A percentile compares a stretch with the other conserved stretches of the same genome.
These are phyloP conservation scores for Colletotrichum tofieldiae DNA, from an alignment of 2,329 filamentous ascomycete species.

Conservation along the genomic window DNA sequence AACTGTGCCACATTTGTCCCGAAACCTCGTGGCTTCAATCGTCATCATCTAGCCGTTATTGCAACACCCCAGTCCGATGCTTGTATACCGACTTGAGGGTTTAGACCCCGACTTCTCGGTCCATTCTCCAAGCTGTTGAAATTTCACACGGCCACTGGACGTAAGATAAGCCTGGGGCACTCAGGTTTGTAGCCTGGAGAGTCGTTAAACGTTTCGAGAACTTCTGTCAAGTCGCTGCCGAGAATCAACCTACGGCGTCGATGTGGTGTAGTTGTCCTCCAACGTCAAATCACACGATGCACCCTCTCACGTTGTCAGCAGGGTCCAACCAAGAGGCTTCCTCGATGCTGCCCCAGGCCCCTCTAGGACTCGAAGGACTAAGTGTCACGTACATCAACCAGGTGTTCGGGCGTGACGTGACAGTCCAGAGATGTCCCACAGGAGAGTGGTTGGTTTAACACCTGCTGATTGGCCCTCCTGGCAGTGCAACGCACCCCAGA, in stretches of 20 bases:
- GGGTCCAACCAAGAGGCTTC: neutral
- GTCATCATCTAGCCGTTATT: neutral
- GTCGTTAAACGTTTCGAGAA: neutral
- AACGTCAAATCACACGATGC: neutral
- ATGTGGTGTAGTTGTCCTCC: neutral
- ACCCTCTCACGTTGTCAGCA: neutral
- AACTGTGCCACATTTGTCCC: neutral
- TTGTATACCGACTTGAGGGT: neutral
- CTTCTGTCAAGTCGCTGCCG: neutral
- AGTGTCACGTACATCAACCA: conserved; percentile 3
- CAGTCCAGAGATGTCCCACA: neutral
- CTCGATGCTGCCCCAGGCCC: neutral
- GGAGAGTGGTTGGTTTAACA: conserved; percentile 21
- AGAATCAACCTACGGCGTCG: neutral
- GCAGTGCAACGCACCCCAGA: conserved; percentile 28
- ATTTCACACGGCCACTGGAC: neutral
- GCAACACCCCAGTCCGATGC: too few species aligned
- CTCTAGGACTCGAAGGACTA: neutral
- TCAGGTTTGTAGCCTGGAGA: neutral
- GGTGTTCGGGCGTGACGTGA: conserved; percentile 19
- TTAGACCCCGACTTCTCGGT: neutral
- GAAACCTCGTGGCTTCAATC: too few species aligned
- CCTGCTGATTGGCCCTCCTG: conserved; percentile 27
- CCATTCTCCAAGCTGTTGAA: neutral
- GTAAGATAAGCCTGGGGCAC: neutral